phyloP scores from a whole-genome alignment of 441 rosid genomes.

The Gossypium aridum region DNA sequence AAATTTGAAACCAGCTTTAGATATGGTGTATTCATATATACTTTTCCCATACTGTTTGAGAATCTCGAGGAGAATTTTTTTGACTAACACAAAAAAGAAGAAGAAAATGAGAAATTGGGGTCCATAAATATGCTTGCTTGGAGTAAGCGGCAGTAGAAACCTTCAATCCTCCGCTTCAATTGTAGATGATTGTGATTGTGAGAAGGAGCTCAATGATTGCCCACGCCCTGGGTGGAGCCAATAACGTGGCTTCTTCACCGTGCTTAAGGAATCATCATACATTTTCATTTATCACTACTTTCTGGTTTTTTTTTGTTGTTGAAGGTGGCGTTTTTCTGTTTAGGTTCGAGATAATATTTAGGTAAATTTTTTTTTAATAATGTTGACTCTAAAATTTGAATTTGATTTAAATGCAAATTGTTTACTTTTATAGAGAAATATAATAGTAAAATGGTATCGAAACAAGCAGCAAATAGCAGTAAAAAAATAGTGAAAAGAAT shows the following conservation, averaged over 20 bases:
- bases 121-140: neutral
- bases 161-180: too few relatives aligned
- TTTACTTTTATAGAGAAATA: too few relatives aligned
- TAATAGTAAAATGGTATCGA: too few relatives aligned
- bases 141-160: too few relatives aligned
- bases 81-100: neutral
- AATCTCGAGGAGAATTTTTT: neutral
- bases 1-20: too few relatives aligned
- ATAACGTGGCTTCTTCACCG: conserved; percentile 24
- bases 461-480: too few relatives aligned
- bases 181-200: neutral
- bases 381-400: too few relatives aligned
- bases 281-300: neutral
- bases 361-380: too few relatives aligned
- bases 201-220: conserved; percentile 25
- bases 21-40: neutral
- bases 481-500: too few relatives aligned
- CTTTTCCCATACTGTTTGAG: neutral
- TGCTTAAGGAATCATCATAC: neutral
- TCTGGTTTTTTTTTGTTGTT: neutral
- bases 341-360: too few relatives aligned
- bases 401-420: too few relatives aligned
- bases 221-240: conserved; percentile 21
- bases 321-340: neutral
- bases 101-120: neutral